Conservation (phyloP, 2,329 filamentous ascomycete genomes). For the Didymella segeticola region DNA sequence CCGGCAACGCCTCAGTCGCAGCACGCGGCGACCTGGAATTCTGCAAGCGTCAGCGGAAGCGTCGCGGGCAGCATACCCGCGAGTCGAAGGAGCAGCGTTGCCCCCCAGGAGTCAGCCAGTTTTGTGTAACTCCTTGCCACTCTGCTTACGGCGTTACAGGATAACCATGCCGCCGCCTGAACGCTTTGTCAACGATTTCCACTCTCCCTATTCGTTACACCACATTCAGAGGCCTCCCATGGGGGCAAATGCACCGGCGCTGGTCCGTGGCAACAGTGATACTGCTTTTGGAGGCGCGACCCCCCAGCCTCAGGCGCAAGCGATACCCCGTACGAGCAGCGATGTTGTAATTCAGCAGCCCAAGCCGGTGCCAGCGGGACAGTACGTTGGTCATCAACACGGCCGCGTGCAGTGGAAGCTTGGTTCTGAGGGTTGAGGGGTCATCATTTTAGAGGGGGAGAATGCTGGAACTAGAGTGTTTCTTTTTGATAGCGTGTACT, state of each 20-base stretch:
- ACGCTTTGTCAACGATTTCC: slow-evolving; percentile 27
- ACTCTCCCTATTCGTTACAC: slow-evolving; percentile 28
- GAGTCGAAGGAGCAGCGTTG: slow-evolving; percentile 36
- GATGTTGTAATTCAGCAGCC: slow-evolving; percentile 37
- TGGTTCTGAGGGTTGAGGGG: slow-evolving; percentile 37
- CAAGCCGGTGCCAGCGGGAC: slow-evolving; percentile 33
- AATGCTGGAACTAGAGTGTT: not conserved
- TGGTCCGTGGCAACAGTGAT: slow-evolving; percentile 35
- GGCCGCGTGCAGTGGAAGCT: slow-evolving; percentile 46
- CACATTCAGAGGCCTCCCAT: slow-evolving; percentile 27
- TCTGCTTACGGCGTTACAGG: slow-evolving; percentile 1
- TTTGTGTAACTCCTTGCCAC: not conserved
- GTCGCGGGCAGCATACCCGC: slow-evolving; percentile 23
- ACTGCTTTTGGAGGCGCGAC: slow-evolving; percentile 19
- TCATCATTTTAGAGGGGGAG: not conserved
- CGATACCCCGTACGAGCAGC: slow-evolving; percentile 33
- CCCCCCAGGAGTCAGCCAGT: slow-evolving; percentile 35
- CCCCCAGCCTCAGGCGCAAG: slow-evolving; percentile 17
- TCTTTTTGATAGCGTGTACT: not conserved
- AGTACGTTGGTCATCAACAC: slow-evolving; percentile 21
- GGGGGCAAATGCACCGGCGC: slow-evolving; percentile 1
- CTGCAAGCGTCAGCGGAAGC: slow-evolving; percentile 26
- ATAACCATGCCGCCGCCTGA: slow-evolving; percentile 6
- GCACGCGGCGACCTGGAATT: slow-evolving; percentile 36
- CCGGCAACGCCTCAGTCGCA: slow-evolving; percentile 42